Conservation (phyloP, 164 flowering plant genomes). For the Santalum album region DNA sequence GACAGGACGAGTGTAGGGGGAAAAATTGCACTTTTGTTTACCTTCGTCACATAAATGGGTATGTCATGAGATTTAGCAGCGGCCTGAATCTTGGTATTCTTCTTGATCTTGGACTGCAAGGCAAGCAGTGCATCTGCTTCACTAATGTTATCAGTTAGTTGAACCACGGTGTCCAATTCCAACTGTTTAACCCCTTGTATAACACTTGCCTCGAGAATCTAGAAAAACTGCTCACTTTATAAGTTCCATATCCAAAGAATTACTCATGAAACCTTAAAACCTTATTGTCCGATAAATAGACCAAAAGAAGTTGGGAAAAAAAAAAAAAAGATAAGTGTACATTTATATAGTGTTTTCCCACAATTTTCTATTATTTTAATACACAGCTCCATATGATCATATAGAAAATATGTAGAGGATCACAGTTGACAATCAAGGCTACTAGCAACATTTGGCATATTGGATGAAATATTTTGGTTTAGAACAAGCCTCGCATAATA, state of each 20-base stretch:
- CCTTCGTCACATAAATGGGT: conserved; percentile 76
- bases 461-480: no score
- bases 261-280: no score
- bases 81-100: conserved; percentile 73
- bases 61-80: conserved; percentile 62
- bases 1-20: neutral
- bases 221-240: conserved; percentile 37
- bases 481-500: no score
- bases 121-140: conserved; percentile 88
- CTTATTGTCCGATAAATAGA: no score
- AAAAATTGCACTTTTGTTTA: conserved; percentile 12
- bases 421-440: no score
- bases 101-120: conserved; percentile 75
- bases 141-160: conserved; percentile 74
- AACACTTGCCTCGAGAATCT: conserved; percentile 71
- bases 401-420: no score
- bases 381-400: no score
- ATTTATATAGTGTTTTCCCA: no score
- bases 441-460: no score
- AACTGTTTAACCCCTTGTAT: conserved; percentile 61
- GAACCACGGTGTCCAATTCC: conserved; percentile 41
- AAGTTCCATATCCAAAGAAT: conserved; percentile 19
- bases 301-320: no score
- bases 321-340: no score
- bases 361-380: no score